Conservation (phyloP, 2,329 filamentous ascomycete genomes). For the Claviceps sp. region DNA sequence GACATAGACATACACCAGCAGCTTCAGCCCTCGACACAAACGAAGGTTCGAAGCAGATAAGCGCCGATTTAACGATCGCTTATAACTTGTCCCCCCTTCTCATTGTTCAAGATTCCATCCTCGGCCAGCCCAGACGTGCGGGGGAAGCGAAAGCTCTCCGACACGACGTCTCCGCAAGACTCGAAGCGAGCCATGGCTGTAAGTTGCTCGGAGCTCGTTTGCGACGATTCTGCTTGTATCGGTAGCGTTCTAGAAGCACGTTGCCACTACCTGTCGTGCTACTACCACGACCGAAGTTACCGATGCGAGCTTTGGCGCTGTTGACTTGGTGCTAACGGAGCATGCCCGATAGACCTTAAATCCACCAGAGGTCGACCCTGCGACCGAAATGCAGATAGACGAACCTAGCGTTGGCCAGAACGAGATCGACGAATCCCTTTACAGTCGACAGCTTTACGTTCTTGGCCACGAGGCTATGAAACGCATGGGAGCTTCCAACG, state of each 20-base stretch:
- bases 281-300: background rate
- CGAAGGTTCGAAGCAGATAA: background rate
- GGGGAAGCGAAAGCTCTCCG: constrained; percentile 56
- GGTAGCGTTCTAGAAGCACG: background rate
- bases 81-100: background rate
- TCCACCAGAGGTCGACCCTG: constrained; percentile 46
- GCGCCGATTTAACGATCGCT: background rate
- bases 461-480: constrained; percentile 82
- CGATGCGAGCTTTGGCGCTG: background rate
- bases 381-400: constrained; percentile 53
- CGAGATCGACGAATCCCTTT: constrained; percentile 61
- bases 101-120: constrained; percentile 21
- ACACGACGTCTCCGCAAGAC: constrained; percentile 42
- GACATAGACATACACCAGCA: background rate
- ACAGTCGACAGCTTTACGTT: constrained; percentile 62
- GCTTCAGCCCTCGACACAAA: background rate
- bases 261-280: background rate
- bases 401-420: constrained; percentile 38
- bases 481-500: constrained; percentile 92
- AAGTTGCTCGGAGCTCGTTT: constrained; percentile 19
- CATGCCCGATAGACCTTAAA: constrained; percentile 30
- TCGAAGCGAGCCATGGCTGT: constrained; percentile 50
- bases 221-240: background rate
- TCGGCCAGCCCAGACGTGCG: constrained; percentile 31
- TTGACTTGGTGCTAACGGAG: constrained; percentile 5